Base-by-base conservation (phyloP, 306 rosid genomes). In the Lithocarpus polystachyus region DNA sequence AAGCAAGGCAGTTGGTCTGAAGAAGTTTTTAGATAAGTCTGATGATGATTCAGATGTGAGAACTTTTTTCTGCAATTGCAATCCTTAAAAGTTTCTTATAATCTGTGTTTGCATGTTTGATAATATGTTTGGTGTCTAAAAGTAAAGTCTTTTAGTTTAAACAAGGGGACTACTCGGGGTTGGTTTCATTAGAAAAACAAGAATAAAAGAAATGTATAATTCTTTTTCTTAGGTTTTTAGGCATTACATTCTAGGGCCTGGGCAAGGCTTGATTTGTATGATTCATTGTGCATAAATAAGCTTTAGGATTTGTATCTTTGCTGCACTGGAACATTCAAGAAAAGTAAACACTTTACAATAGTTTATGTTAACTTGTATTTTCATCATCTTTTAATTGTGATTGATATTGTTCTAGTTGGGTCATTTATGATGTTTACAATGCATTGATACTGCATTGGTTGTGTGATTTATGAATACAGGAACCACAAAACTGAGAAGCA, bases 21-120 rank as follows among this genome's bases (percentile, higher is more conserved):
- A 73, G 87, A 90, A 78, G 84, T 90, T 72, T 90, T 0, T 0
- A 2, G 90, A 20, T 88, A 88, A 79, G 84, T 90, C 75, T 73
- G 92, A 90, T 81, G 90, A 88, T 75, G 92, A 90, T 75, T 73
- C 88, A 0, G 86, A 90, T 92, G 94, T 90, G 60, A 81, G 94
- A 23, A 77, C 77, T 67, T 69, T 56, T 10, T 51, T 75, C 54
- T 74, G 51, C 72, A 14, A 22, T 77, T 73, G 61, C 67, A 19
- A 51, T 75, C 33, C 67, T 74, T 80, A 29, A 83, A 60, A 71
- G 40, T 43, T 69, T 56, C 7, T 55, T 15, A 20, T 76, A 73
- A 23, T 71, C 6, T 33, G 51, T 81, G 67, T 68, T 31, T 68
- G 53, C 48, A 70, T 54, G 71, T 69, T 71, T 71, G 28, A 54